Conservation (phyloP, 768 basidiomycete genomes). For the Rubroboletus pulcherrimus region DNA sequence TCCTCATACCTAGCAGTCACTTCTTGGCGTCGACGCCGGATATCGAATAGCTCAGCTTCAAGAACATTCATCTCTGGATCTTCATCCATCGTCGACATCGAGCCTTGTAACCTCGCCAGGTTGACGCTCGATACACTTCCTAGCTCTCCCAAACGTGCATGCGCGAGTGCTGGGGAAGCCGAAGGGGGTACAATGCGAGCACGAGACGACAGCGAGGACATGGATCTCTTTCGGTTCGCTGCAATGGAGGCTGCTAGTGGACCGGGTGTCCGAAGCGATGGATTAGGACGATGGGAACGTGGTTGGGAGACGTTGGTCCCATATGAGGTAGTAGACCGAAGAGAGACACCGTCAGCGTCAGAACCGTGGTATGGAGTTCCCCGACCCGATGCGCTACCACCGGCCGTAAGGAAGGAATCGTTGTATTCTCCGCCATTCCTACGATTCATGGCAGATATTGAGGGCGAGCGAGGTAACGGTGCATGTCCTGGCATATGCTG, state of each 20-base stretch:
- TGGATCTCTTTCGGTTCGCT: slow-evolving; percentile 53
- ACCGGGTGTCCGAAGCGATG: slow-evolving; percentile 35
- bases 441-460: slow-evolving; percentile 25
- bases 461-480: slow-evolving; percentile 28
- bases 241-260: slow-evolving; percentile 26
- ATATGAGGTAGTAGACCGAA: slow-evolving; percentile 50
- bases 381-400: slow-evolving; percentile 26
- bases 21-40: slow-evolving; percentile 65
- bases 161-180: slow-evolving; percentile 28
- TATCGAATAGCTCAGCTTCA: slow-evolving; percentile 64
- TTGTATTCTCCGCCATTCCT: slow-evolving; percentile 24
- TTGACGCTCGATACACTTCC: slow-evolving; percentile 47
- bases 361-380: slow-evolving; percentile 31
- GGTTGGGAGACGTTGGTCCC: slow-evolving; percentile 47
- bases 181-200: slow-evolving; percentile 35
- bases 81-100: slow-evolving; percentile 27
- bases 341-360: slow-evolving; percentile 50
- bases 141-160: slow-evolving; percentile 29
- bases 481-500: slow-evolving; percentile 23
- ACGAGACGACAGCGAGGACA: slow-evolving; percentile 57
- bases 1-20: slow-evolving; percentile 70
- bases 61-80: slow-evolving; percentile 36
- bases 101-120: slow-evolving; percentile 41
- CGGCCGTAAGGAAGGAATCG: slow-evolving; percentile 24
- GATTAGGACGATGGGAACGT: slow-evolving; percentile 42